Conservation (phyloP, 2,329 filamentous ascomycete species). For the Aspergillus flavus region DNA sequence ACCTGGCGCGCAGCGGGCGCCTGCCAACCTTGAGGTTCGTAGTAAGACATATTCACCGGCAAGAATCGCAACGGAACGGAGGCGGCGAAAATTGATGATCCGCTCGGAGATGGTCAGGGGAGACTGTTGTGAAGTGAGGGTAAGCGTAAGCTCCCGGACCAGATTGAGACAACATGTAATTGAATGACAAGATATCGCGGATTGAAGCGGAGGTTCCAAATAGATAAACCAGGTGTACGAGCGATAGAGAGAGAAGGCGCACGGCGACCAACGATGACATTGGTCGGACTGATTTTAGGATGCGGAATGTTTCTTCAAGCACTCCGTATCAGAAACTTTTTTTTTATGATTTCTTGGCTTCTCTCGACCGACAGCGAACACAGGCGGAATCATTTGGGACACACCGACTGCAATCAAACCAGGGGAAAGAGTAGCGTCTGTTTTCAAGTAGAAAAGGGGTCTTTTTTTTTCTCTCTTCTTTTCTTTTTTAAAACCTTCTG, state of each 20-base stretch:
- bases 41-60: slow-evolving; percentile 63
- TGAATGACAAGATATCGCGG: background rate
- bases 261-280: slow-evolving; percentile 22
- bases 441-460: background rate
- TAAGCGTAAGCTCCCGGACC: slow-evolving; percentile 22
- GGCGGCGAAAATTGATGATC: slow-evolving; percentile 26
- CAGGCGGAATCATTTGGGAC: slow-evolving; percentile 2
- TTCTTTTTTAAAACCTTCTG: background rate
- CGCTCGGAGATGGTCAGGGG: slow-evolving; percentile 27
- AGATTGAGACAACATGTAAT: background rate
- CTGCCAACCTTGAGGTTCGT: slow-evolving; percentile 68
- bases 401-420: background rate
- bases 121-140: slow-evolving; percentile 25
- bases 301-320: slow-evolving; percentile 10
- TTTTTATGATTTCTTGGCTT: slow-evolving; percentile 13
- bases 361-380: slow-evolving; percentile 7
- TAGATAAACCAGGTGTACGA: slow-evolving; percentile 11
- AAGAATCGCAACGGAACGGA: slow-evolving; percentile 15
- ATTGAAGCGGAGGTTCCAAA: slow-evolving; percentile 6
- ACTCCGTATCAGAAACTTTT: slow-evolving; percentile 15
- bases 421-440: slow-evolving; percentile 2
- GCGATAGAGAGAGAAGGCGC: slow-evolving; percentile 11
- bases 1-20: slow-evolving; percentile 62
- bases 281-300: slow-evolving; percentile 6
- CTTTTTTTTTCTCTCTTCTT: background rate